Conservation (phyloP, 1,284 basidiomycete genomes). For the Ustilago curta region DNA sequence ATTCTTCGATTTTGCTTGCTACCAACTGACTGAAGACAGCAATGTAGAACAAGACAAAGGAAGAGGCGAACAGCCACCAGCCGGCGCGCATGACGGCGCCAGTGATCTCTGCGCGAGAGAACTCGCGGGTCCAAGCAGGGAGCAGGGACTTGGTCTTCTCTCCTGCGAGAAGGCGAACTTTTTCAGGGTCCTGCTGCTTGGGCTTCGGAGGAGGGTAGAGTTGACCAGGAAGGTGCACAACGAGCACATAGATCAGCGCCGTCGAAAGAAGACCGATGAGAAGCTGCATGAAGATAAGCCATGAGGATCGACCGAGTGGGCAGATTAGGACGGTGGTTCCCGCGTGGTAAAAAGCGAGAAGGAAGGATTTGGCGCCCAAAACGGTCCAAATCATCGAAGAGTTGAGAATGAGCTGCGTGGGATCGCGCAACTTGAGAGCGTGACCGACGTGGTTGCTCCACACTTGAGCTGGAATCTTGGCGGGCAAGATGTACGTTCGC, state of each 20-base stretch:
- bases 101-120: constrained; percentile 22
- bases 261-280: constrained; percentile 24
- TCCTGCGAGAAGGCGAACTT: constrained; percentile 14
- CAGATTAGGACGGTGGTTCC: constrained; percentile 25
- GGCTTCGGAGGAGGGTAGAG: constrained; percentile 30
- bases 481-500: constrained; percentile 23
- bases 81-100: constrained; percentile 20
- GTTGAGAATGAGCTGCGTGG: constrained; percentile 30
- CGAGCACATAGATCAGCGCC: constrained; percentile 18
- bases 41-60: constrained; percentile 37
- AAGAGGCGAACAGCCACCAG: constrained; percentile 35
- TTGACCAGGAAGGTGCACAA: constrained; percentile 24
- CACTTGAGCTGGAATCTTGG: constrained; percentile 26
- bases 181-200: constrained; percentile 24
- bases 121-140: constrained; percentile 17
- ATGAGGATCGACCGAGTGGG: constrained; percentile 28
- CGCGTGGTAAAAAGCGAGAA: constrained; percentile 21
- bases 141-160: constrained; percentile 14
- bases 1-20: constrained; percentile 32
- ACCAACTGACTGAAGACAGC: constrained; percentile 34
- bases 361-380: constrained; percentile 12
- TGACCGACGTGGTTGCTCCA: constrained; percentile 30
- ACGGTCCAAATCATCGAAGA: constrained; percentile 27
- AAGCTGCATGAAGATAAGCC: constrained; percentile 35
- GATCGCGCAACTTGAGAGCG: constrained; percentile 20